A percentile compares a stretch with the other conserved stretches of the same genome.
phyloP scores from a whole-genome alignment of 1,284 basidiomycete genomes.

The Fistulina hepatica region DNA sequence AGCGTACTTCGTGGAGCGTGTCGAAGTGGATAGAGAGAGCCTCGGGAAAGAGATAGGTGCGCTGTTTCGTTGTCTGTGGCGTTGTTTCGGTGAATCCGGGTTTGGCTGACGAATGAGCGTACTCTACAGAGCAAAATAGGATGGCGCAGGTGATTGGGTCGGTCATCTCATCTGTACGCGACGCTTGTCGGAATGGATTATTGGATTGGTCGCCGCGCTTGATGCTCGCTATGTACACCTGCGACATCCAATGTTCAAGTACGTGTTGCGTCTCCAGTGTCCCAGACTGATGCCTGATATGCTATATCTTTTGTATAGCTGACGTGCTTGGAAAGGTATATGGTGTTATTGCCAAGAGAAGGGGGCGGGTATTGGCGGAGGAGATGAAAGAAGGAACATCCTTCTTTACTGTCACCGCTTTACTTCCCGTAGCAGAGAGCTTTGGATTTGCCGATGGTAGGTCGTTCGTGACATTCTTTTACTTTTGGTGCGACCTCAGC shows the following conservation, averaged over 20 bases:
- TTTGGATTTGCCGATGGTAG: constrained; percentile 95
- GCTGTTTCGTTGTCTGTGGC: constrained; percentile 14
- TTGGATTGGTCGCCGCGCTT: constrained; percentile 97
- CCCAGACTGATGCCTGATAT: constrained; percentile 2
- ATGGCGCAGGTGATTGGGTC: constrained; percentile 79
- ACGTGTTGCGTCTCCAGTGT: constrained; percentile 24
- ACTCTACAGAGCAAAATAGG: constrained; percentile 45
- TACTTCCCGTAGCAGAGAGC: constrained; percentile 93
- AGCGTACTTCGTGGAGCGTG: constrained; percentile 79
- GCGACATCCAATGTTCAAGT: constrained; percentile 98
- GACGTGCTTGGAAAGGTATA: constrained; percentile 98
- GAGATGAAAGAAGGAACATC: constrained; percentile 98
- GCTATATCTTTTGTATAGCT: constrained; percentile 48
- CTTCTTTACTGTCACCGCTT: constrained; percentile 86
- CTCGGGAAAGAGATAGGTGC: constrained; percentile 55
- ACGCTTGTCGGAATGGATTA: constrained; percentile 81
- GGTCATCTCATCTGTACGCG: constrained; percentile 80
- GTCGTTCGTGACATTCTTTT: constrained; percentile 10
- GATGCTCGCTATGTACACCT: constrained; percentile 97
- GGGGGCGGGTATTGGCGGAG: constrained; percentile 88
- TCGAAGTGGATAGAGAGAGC: constrained; percentile 53
- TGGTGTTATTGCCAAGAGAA: constrained; percentile 83
- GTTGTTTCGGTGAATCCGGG: constrained; percentile 3
- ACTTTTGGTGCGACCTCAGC: constrained; percentile 1
- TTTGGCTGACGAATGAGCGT: constrained; percentile 10